Percentiles rank a stretch among this genome's conserved stretches.
phyloP scores from a whole-genome alignment of 2,329 filamentous ascomycete species.

The Colletotrichum magnum region DNA sequence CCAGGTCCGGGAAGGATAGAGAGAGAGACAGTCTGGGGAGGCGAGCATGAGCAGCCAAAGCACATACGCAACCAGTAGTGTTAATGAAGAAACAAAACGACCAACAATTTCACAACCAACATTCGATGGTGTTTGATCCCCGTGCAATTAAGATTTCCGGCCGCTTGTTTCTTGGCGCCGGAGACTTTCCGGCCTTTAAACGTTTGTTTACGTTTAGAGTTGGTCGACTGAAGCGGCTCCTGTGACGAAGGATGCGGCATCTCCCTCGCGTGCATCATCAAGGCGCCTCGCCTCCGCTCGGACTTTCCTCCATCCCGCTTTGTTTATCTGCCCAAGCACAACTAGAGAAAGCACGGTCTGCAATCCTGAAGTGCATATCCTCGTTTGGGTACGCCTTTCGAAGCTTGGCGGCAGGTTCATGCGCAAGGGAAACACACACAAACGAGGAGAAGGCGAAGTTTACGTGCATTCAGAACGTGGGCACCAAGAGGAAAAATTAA shows the following conservation, averaged over 20 bases:
- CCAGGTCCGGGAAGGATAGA: background rate
- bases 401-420: no score
- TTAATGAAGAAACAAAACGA: background rate
- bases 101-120: background rate
- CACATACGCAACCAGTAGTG: no score
- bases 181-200: background rate
- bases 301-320: background rate
- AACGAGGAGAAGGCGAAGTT: no score
- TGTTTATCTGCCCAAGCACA: background rate
- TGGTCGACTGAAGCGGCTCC: background rate
- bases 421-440: no score
- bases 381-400: no score
- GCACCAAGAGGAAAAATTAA: no score
- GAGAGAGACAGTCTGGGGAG: no score
- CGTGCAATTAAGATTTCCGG: background rate
- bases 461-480: no score
- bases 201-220: background rate
- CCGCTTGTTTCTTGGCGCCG: conserved; percentile 1
- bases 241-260: background rate
- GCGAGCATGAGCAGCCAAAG: no score
- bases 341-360: no score
- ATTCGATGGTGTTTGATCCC: background rate
- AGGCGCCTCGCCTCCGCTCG: background rate
- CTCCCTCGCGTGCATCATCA: no score
- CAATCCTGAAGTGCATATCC: no score